Evolutionary conservation across 441 rosid species (phyloP), one percentile per base, ranked within the genome.

Genomic region (Corymbia calophylla): DNA sequence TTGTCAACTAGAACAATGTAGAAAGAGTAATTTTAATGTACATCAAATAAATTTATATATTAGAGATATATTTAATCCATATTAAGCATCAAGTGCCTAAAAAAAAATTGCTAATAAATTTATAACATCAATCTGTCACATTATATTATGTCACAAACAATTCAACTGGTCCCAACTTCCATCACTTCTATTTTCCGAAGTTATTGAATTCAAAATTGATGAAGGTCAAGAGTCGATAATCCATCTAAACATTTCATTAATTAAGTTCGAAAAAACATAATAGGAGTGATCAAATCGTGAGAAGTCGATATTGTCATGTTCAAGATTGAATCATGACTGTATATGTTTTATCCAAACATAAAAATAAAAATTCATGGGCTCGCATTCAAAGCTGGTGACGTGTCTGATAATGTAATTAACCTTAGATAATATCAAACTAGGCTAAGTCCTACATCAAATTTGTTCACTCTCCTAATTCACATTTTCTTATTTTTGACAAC

Each of bases 51-150:
- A 62, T 58, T 58, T 58, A 58, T 58, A 25, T 58, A 62, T 62
- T 62, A 6, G 2, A 62, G 17, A 51, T 39, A 39, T 39, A 39
- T 39, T 39, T 39, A 39, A 39, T 39, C 5, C 44, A 39, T 39
- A 39, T 39, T 39, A 39, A 39, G 44, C 5, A 39, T 39, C 44
- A 39, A 39, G 44, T 5, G 6, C 44, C 44, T 39, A 5, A 39
- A 39, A 39, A 39, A 39, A 39, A 39, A 4, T 39, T 39, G 44
- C 5, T 39, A 13, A 3, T 51, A 51, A 51, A 51, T 15, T 51
- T 51, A 3, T 51, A 11, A 51, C 14, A 51, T 51, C 1, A 62
- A 62, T 29, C 4, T 14, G 7, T 0, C 17, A 29, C 32, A 0
- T n/a, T 7, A 29, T 62, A 62, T 62, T 2, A 0, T 14, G 0